These are phyloP conservation scores for Pulveroboletus sp. DNA, from an alignment of 768 basidiomycete genomes.

Conservation along the genomic window DNA sequence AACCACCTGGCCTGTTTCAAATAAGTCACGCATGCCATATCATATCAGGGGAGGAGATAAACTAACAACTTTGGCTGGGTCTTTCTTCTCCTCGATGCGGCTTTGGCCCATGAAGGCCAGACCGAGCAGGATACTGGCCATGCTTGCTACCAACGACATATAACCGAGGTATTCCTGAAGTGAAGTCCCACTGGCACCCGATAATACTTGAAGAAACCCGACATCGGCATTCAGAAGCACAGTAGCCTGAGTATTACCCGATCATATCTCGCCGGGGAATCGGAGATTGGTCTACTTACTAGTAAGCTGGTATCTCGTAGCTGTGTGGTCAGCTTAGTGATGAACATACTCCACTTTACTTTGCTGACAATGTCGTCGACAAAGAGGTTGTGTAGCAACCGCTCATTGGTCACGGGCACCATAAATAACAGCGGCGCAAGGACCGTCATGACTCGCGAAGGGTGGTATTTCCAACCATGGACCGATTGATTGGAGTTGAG, in stretches of 20 bases:
- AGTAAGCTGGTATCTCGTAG: constrained; percentile 53
- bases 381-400: constrained; percentile 45
- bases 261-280: neutral
- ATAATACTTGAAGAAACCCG: constrained; percentile 53
- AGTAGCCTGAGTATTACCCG: constrained; percentile 38
- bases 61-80: constrained; percentile 36
- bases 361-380: constrained; percentile 45
- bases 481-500: constrained; percentile 35
- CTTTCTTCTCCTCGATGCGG: constrained; percentile 30
- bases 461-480: constrained; percentile 21
- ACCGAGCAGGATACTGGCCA: constrained; percentile 43
- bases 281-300: constrained; percentile 31
- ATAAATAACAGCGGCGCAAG: constrained; percentile 48
- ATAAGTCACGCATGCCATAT: neutral
- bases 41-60: neutral
- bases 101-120: constrained; percentile 43
- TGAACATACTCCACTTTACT: constrained; percentile 44
- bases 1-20: constrained; percentile 14
- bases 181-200: constrained; percentile 27
- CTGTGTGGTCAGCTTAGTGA: constrained; percentile 44
- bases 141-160: constrained; percentile 39
- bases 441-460: constrained; percentile 37
- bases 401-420: constrained; percentile 46
- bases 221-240: constrained; percentile 61
- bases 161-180: constrained; percentile 41